A percentile compares a stretch with the other conserved stretches of the same genome.
These are phyloP conservation scores for Fusarium bulbicola DNA, from an alignment of 2,329 filamentous ascomycete genomes.

Conservation along the genomic window DNA sequence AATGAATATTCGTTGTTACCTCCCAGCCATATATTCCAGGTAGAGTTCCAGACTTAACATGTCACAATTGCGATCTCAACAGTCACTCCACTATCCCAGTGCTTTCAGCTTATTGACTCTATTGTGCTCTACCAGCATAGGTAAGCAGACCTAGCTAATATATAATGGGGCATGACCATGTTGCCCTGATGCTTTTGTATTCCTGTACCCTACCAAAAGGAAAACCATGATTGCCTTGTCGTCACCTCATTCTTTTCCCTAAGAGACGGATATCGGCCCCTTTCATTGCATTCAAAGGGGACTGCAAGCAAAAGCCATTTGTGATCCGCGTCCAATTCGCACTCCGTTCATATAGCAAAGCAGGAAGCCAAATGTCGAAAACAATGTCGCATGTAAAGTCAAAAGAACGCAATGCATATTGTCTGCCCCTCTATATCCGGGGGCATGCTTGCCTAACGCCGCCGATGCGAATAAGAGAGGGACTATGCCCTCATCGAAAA, in stretches of 20 bases:
- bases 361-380: constrained; percentile 6
- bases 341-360: not conserved
- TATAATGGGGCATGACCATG: constrained; percentile 7
- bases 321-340: not conserved
- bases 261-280: not conserved
- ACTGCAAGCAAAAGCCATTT: not conserved
- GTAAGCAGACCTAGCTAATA: constrained; percentile 4
- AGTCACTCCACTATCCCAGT: not conserved
- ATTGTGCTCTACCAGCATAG: constrained; percentile 1
- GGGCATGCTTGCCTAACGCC: constrained; percentile 31
- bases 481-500: constrained; percentile 6
- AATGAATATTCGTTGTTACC: not conserved
- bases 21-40: not conserved
- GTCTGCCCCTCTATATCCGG: constrained; percentile 4
- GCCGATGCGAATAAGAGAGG: constrained; percentile 24
- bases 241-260: not conserved
- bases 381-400: not conserved
- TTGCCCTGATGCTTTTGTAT: not conserved
- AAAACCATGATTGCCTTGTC: not conserved
- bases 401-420: constrained; percentile 15
- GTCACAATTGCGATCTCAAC: not conserved
- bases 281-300: not conserved
- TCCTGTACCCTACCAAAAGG: constrained; percentile 1
- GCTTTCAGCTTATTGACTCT: not conserved
- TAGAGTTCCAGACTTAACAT: not conserved